Evolutionary conservation across 306 rosid genomes (phyloP), one percentile per base, ranked within the genome.

Genomic region (Casuarina cunninghamiana): DNA sequence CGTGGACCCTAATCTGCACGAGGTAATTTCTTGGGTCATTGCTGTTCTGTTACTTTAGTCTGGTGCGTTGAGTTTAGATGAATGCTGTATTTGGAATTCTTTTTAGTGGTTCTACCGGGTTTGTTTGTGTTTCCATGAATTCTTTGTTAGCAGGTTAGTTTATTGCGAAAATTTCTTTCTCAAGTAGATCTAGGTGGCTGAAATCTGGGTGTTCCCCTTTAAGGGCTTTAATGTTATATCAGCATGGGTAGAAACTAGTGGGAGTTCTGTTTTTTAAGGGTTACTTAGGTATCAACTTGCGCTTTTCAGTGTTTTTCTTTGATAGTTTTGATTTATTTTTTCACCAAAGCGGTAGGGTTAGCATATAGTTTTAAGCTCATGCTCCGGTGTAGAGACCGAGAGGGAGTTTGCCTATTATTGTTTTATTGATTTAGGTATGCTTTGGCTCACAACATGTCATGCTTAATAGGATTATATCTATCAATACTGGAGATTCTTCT

Each of bases 1-100:
- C 1, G 83, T 58, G 16, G 89, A 84, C 67, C 77, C 97, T 49
- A 86, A 85, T 86, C 80, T 76, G 37, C 85, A 87, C 21, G 97
- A 92, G 98, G 98, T 94, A 75, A 82, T 77, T 37, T 12, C 21
- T 60, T 21, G 68, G 41, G 16, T 41, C 71, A 17, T 42, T 41
- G 16, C 16, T 67, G n/a, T 41, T 39, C 19, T 17, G 48, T 42
- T 17, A 19, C 12, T 7, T 16, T 26, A 39, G 48, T 66, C 17
- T 8, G 45, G 39, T 65, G 16, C 48, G 39, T 4, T 66, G 26
- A 41, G 26, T 66, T 66, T n/a, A 66, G 41, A 16, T 66, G 71
- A 41, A 66, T 41, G 71, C 19, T 16, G 39, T 58, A 2, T 16
- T 65, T 17, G 32, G 48, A 39, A 3, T 15, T 41, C 4, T 57